Percentiles rank a stretch among this genome's conserved stretches.
Evolutionary conservation across 441 rosid genomes (phyloP).

Genomic region (Biscutella laevigata): DNA sequence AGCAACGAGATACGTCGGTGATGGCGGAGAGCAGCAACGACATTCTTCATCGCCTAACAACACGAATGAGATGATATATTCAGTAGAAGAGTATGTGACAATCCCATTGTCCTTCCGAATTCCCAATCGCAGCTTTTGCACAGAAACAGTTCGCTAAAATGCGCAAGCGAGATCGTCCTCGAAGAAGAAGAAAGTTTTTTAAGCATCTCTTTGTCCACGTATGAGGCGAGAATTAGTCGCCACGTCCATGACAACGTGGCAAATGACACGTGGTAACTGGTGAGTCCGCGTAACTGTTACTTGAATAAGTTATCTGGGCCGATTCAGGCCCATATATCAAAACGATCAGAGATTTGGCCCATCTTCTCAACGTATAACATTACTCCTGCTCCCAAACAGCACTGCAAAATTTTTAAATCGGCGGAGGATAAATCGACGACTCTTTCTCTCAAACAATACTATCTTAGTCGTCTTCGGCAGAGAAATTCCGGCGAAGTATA

Average conservation of each 20-base stretch:
- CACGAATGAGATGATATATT: constrained; percentile 14
- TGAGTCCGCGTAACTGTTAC: constrained; percentile 6
- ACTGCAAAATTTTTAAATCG: constrained; percentile 1
- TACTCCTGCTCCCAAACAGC: constrained; percentile 1
- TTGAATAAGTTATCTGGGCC: neutral
- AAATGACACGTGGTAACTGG: neutral
- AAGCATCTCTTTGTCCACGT: constrained; percentile 17
- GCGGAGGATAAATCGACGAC: constrained; percentile 18
- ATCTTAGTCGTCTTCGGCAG: constrained; percentile 19
- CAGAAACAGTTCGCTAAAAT: constrained; percentile 36
- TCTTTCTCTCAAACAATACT: constrained; percentile 1
- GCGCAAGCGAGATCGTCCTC: constrained; percentile 27
- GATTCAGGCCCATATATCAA: neutral
- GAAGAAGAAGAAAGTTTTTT: neutral
- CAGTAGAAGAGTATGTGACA: neutral
- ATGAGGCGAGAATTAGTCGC: constrained; percentile 8
- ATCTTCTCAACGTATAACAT: neutral
- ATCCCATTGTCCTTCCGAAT: constrained; percentile 21
- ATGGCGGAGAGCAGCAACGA: constrained; percentile 37
- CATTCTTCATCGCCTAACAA: constrained; percentile 57
- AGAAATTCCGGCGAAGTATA: neutral
- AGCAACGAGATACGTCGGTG: constrained; percentile 39
- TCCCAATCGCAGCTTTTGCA: constrained; percentile 3
- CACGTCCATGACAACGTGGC: constrained; percentile 26
- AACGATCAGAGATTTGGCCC: neutral